Base-by-base conservation (phyloP, 2,329 filamentous ascomycete species). In the Escovopsis sp. region DNA sequence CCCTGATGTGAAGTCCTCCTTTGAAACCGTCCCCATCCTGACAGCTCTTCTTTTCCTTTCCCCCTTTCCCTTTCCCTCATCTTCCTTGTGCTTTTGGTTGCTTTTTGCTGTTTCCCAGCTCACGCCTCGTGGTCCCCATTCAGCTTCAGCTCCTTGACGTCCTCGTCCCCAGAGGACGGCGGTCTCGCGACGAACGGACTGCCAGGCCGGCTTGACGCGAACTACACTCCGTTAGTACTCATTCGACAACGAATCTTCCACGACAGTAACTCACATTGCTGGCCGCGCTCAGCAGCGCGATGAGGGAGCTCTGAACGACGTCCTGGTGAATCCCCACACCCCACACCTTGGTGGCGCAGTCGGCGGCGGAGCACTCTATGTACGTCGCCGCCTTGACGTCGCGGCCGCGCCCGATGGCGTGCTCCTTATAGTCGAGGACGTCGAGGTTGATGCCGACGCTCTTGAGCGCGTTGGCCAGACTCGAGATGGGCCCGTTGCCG, bases 361-460 rank as follows among this genome's bases (percentile, higher is more conserved):
- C 74, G 4, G 70, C 60, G 15, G 76, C 69, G 19, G 71, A 86
- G 58, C 86, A 94, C 57, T 94, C 83, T 43, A 96, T 93, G 54
- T 92, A 96, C 2, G 87, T 84, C 2, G 86, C 88, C n/a, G 88
- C 88, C 64, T 92, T 92, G 45, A 88, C 84, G 41, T 85, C 74
- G 38, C 76, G 72, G 41, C 83, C 84, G 35, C 69, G 66, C 44
- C 85, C 85, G 46, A 96, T 86, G 19, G 87, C 80, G 60, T 96
- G 88, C 58, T 96, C 90, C 65, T 92, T 94, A 66, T 96, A 96
- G 56, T 94, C 85, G 31, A 78, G 73, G 35, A 96, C 85, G 52
- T 96, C 88, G 17, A 96, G 66, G 50, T 92, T 79, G 43, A 96
- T 79, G 39, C 84, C 83, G 25, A 96, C 61, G 13, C 68, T 67